Conservation (phyloP, 805 yeast species). For the Sugiyamaella smithiae region DNA sequence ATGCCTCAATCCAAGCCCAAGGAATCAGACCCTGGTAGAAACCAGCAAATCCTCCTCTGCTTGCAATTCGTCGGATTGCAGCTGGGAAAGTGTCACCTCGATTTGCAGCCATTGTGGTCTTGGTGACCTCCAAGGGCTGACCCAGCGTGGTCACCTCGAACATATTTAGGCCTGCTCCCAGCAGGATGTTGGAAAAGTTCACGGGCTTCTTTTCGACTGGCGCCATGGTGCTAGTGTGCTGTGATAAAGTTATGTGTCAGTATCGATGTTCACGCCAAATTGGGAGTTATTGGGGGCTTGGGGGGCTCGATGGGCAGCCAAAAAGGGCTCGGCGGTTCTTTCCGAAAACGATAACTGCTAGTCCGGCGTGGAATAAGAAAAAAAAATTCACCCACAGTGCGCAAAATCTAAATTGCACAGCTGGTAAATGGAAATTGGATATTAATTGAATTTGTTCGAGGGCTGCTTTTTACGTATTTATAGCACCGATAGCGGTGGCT, state of each 20-base stretch:
- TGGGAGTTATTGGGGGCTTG: background rate
- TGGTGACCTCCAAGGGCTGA: slow-evolving; percentile 93
- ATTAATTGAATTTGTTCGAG: too few relatives aligned
- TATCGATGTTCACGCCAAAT: too few relatives aligned
- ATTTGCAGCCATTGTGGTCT: slow-evolving; percentile 98
- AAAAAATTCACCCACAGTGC: too few relatives aligned
- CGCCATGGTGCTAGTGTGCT: slow-evolving; percentile 2
- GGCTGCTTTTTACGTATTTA: too few relatives aligned
- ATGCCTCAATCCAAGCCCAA: slow-evolving; percentile 99
- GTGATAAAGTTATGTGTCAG: background rate
- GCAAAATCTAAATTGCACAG: too few relatives aligned
- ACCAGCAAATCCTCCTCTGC: slow-evolving; percentile 89
- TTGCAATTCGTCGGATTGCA: slow-evolving; percentile 76
- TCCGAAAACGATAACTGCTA: background rate
- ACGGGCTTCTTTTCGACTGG: slow-evolving; percentile 75
- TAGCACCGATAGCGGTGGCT: too few relatives aligned
- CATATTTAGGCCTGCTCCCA: slow-evolving; percentile 91
- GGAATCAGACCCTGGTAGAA: slow-evolving; percentile 98
- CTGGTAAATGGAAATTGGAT: too few relatives aligned
- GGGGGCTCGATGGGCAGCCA: too few relatives aligned
- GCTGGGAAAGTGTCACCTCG: slow-evolving; percentile 64
- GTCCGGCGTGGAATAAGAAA: too few relatives aligned
- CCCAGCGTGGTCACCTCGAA: slow-evolving; percentile 94
- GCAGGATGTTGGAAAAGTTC: slow-evolving; percentile 80
- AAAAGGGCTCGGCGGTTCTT: background rate